A percentile compares a stretch with the other conserved stretches of the same genome.
Conservation (phyloP, 1,284 basidiomycete species). For the Vanrija humicola region DNA sequence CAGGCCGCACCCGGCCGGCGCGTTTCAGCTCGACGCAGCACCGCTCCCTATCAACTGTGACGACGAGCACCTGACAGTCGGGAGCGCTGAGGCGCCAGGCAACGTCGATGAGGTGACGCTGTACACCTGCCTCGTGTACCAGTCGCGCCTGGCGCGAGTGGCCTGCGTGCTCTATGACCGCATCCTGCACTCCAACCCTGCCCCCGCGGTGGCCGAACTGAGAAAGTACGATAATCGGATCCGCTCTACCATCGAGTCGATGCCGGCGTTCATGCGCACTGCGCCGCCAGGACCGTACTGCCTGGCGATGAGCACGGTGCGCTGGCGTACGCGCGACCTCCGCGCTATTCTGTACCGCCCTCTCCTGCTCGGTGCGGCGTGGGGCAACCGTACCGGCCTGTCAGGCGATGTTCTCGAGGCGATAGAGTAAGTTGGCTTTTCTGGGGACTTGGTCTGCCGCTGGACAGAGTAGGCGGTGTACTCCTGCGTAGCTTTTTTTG, state of each 20-base stretch:
- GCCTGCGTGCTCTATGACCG: constrained; percentile 16
- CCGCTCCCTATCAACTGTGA: constrained; percentile 22
- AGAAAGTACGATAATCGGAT: not conserved
- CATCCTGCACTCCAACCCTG: constrained; percentile 16
- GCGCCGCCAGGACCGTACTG: not conserved
- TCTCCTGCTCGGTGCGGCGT: constrained; percentile 24
- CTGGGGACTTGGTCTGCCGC: too few relatives aligned
- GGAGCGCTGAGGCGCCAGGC: constrained; percentile 8
- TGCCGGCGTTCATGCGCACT: constrained; percentile 4
- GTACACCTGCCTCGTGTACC: constrained; percentile 23
- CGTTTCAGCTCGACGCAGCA: constrained; percentile 3
- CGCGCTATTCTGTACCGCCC: constrained; percentile 25
- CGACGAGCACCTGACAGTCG: constrained; percentile 24
- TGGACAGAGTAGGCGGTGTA: too few relatives aligned
- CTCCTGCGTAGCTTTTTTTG: too few relatives aligned
- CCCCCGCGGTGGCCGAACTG: constrained; percentile 18
- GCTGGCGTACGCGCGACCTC: constrained; percentile 22
- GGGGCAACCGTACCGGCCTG: constrained; percentile 5
- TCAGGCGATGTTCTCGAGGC: constrained; percentile 10
- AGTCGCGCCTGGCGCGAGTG: constrained; percentile 18
- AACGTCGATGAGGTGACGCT: constrained; percentile 9
- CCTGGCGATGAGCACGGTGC: constrained; percentile 11
- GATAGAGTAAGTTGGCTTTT: constrained; percentile 16
- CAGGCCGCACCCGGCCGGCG: not conserved
- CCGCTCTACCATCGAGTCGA: not conserved